Evolutionary conservation across 1,284 basidiomycete genomes (phyloP).

Genomic region (Somion occarium): DNA sequence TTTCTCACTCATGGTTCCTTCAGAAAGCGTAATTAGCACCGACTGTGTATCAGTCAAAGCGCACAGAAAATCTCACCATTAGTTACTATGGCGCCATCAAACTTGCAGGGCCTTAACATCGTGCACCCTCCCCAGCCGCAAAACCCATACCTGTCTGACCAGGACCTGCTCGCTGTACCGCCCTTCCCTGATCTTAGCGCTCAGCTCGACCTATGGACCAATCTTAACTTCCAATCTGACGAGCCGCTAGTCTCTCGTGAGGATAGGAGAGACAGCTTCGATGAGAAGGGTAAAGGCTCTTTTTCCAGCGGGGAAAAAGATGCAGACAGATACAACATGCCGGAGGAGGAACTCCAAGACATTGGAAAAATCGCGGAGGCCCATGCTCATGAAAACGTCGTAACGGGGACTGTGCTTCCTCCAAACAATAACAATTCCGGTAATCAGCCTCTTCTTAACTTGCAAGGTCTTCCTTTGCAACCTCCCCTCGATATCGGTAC

Average conservation of each 20-base stretch:
- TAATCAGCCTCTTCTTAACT: constrained; percentile 1
- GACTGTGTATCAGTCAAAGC: neutral
- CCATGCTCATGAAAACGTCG: constrained; percentile 55
- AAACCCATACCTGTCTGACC: constrained; percentile 36
- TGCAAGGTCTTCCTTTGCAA: constrained; percentile 8
- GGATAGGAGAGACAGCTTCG: constrained; percentile 9
- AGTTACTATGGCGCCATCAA: constrained; percentile 47
- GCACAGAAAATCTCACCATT: neutral
- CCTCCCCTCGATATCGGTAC: constrained; percentile 47
- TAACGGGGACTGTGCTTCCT: constrained; percentile 36
- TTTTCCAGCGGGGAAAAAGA: no score
- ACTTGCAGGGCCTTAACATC: constrained; percentile 73
- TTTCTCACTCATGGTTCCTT: neutral
- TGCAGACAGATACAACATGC: constrained; percentile 26
- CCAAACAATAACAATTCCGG: constrained; percentile 15
- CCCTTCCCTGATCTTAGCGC: constrained; percentile 69
- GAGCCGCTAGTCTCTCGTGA: constrained; percentile 42
- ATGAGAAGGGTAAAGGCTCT: constrained; percentile 17
- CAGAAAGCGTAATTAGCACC: neutral
- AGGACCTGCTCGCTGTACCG: constrained; percentile 56
- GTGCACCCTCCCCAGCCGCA: constrained; percentile 48
- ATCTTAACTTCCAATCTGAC: constrained; percentile 74
- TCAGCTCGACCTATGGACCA: constrained; percentile 82
- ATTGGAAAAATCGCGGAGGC: constrained; percentile 43
- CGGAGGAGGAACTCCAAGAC: constrained; percentile 44